phyloP scores from a whole-genome alignment of 352 stramenopile species.

The Phytophthora rubi region DNA sequence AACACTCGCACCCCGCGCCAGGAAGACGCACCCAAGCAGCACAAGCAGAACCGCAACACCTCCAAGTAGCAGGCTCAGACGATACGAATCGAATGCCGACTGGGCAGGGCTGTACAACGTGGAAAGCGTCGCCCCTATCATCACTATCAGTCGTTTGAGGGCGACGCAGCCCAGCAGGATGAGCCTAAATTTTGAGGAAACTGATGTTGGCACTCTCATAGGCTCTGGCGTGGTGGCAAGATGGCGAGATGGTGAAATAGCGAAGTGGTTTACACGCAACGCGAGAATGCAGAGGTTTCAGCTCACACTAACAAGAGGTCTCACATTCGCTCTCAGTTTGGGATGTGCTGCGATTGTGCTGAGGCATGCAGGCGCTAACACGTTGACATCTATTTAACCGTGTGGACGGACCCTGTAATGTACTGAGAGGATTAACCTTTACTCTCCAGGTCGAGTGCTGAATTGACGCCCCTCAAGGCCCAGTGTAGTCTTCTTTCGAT shows the following conservation, averaged over 20 bases:
- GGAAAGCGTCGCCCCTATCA: background rate
- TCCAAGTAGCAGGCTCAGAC: background rate
- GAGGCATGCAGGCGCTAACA: background rate
- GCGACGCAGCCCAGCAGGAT: background rate
- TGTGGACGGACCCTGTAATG: too few species aligned
- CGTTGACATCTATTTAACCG: too few species aligned
- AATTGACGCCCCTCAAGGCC: too few species aligned
- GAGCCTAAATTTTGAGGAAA: background rate
- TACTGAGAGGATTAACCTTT: too few species aligned
- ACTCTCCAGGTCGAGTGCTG: too few species aligned
- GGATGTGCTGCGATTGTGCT: background rate
- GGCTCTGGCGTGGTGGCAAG: too few species aligned
- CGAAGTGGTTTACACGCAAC: background rate
- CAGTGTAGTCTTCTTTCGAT: too few species aligned
- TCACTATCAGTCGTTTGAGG: background rate
- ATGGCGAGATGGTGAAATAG: background rate
- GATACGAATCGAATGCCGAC: background rate
- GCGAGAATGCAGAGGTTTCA: background rate
- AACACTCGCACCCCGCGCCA: background rate
- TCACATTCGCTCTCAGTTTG: background rate
- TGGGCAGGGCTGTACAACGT: background rate
- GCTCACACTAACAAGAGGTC: background rate
- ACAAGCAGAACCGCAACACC: background rate
- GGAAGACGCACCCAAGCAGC: background rate
- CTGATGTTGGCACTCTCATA: background rate